These are phyloP conservation scores for Xylaria scruposa DNA, from an alignment of 495 filamentous ascomycete genomes.

Conservation along the genomic window DNA sequence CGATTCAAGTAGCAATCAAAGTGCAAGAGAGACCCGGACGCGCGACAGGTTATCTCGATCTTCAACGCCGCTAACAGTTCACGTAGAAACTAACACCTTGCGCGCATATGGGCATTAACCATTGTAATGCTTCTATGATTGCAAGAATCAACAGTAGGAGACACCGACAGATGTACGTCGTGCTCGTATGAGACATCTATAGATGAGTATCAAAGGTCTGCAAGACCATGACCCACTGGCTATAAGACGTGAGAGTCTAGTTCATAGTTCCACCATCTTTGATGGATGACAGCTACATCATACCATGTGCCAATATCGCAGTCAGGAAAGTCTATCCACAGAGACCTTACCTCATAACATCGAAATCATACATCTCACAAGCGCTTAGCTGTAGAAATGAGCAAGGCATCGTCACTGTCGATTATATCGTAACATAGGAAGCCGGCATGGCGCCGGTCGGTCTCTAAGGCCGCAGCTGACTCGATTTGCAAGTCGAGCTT, in stretches of 20 bases:
- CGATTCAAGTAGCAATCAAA: neutral
- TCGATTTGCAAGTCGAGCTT: constrained; percentile 51
- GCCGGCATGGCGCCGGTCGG: constrained; percentile 68
- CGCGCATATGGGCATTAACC: no score
- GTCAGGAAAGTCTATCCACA: neutral
- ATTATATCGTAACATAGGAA: constrained; percentile 41
- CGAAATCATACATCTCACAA: constrained; percentile 7
- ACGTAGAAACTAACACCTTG: no score
- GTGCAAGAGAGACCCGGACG: neutral
- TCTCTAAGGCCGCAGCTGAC: constrained; percentile 67
- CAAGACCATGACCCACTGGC: neutral
- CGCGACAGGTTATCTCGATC: neutral
- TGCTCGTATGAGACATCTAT: neutral
- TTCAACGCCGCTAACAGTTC: no score
- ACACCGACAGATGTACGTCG: no score
- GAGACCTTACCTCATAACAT: neutral
- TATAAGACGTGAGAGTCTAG: neutral
- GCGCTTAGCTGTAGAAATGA: neutral
- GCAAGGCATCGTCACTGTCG: constrained; percentile 33
- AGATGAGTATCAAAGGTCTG: neutral
- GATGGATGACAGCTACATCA: neutral
- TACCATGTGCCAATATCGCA: neutral
- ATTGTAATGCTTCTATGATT: no score
- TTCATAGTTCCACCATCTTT: neutral
- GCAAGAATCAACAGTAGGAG: no score